A percentile compares a stretch with the other conserved stretches of the same genome.
Conservation (phyloP, 2,329 filamentous ascomycete genomes). For the Clonostachys sp. region DNA sequence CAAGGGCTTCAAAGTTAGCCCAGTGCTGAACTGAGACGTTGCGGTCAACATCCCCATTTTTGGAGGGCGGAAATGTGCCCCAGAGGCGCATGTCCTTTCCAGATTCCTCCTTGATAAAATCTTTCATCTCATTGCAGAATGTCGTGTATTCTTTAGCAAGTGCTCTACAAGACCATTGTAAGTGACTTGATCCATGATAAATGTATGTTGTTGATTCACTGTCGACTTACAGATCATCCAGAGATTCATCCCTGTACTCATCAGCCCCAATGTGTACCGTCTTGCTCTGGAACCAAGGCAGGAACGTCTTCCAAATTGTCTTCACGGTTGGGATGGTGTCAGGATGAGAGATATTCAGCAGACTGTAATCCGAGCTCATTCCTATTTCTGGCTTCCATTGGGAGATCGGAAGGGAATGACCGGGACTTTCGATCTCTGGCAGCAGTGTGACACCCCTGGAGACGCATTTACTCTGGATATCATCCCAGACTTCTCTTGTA, state of each 20-base stretch:
- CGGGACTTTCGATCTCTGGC: constrained; percentile 56
- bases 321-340: constrained; percentile 46
- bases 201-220: too few relatives aligned
- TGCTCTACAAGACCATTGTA: too few relatives aligned
- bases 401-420: constrained; percentile 49
- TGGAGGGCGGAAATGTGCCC: constrained; percentile 32
- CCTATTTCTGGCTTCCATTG: constrained; percentile 56
- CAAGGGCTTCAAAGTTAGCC: constrained; percentile 11
- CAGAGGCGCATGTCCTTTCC: constrained; percentile 45
- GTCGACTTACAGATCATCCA: too few relatives aligned
- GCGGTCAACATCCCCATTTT: constrained; percentile 7
- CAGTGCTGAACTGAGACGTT: constrained; percentile 29
- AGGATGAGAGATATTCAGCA: constrained; percentile 38
- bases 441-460: constrained; percentile 51
- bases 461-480: constrained; percentile 46
- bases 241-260: constrained; percentile 35
- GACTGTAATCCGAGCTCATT: constrained; percentile 35
- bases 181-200: too few relatives aligned
- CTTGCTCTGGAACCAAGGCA: constrained; percentile 52
- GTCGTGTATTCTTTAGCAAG: constrained; percentile 42
- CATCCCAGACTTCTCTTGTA: constrained; percentile 41
- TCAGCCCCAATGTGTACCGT: constrained; percentile 52
- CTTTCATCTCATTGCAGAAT: constrained; percentile 36
- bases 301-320: constrained; percentile 44
- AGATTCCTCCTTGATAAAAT: constrained; percentile 34